phyloP scores from a whole-genome alignment of 148 eudicot species.

The Rhododendron mucronatum region DNA sequence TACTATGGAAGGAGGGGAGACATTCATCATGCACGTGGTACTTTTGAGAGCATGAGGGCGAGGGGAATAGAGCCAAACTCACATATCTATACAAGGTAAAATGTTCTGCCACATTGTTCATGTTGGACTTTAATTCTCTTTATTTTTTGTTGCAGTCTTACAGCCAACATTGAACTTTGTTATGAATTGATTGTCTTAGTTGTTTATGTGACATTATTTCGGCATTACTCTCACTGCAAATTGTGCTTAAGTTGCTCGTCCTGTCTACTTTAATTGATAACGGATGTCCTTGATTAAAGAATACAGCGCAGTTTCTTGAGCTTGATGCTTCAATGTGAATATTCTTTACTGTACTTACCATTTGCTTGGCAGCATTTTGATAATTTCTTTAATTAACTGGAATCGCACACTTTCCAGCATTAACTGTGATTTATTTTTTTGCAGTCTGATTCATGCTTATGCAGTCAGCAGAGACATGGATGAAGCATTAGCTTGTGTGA shows the following conservation, averaged over 20 bases:
- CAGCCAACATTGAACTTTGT: neutral
- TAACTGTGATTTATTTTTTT: slow-evolving; percentile 19
- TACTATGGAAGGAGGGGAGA: slow-evolving; percentile 94
- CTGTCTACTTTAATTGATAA: neutral
- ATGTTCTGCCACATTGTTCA: slow-evolving; percentile 2
- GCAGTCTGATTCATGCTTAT: slow-evolving; percentile 97
- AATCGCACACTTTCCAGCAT: slow-evolving; percentile 5
- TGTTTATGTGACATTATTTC: neutral
- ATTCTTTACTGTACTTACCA: neutral
- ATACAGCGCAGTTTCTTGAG: neutral
- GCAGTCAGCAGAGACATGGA: slow-evolving; percentile 96
- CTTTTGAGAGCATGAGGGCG: slow-evolving; percentile 94
- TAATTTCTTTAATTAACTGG: neutral
- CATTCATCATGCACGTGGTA: slow-evolving; percentile 93
- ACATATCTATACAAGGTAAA: slow-evolving; percentile 81
- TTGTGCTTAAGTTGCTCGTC: neutral
- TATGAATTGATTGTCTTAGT: neutral
- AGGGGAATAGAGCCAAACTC: slow-evolving; percentile 91
- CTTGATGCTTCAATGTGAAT: neutral
- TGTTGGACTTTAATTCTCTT: neutral
- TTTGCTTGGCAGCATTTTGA: neutral
- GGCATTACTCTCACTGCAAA: neutral
- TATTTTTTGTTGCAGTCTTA: neutral
- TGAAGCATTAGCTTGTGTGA: slow-evolving; percentile 85
- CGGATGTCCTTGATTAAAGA: neutral